Evolutionary conservation across 2,329 filamentous ascomycete species (phyloP), one percentile per base, ranked within the genome.

Genomic region (Penicillium sp.): DNA sequence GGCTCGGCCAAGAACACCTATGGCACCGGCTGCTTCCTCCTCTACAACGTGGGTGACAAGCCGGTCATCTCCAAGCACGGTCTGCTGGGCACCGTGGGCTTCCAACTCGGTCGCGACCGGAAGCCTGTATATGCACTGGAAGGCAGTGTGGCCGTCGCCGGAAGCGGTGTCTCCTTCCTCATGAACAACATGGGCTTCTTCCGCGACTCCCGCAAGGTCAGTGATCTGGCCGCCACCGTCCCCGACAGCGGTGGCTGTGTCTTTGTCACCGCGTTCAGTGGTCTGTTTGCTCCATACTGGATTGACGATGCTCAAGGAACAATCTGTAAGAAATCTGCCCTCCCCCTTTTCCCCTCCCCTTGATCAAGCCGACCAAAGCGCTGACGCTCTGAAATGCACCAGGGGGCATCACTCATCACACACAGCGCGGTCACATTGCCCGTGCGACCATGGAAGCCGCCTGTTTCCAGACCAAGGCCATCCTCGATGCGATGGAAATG

Each of bases 261-360:
- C 9, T 84, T 95, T 61, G 90, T 95, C 46, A 95, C 90, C 5
- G 90, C 89, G 1, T 95, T 95, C 66, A 90, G 85, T 65, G 90
- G 90, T 39, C 78, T 95, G 2, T 95, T 95, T 66, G 90, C 90
- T 1, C 90, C 90, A 0, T 95, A 95, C 69, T 95, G 90, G 90
- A 90, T 95, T 53, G 88, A 94, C 65, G 88, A 94, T 68, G 88
- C 88, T n/a, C 85, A 90, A 66, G 90, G 90, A 46, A 95, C 89
- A 4, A 82, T 93, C 43, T 90, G 80, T 83, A 73, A 71, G 77
- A 32, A 8, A 32, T 70, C 9, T 42, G 18, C 4, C 26, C 11
- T 9, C 4, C 2, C 3, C n/a, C 7, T 8, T 34, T 26, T 35
- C 8, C 26, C 12, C 5, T 4, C n/a, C 11, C 9, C 12, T 2